phyloP scores from a whole-genome alignment of 306 rosid genomes.

The Prunus mume region DNA sequence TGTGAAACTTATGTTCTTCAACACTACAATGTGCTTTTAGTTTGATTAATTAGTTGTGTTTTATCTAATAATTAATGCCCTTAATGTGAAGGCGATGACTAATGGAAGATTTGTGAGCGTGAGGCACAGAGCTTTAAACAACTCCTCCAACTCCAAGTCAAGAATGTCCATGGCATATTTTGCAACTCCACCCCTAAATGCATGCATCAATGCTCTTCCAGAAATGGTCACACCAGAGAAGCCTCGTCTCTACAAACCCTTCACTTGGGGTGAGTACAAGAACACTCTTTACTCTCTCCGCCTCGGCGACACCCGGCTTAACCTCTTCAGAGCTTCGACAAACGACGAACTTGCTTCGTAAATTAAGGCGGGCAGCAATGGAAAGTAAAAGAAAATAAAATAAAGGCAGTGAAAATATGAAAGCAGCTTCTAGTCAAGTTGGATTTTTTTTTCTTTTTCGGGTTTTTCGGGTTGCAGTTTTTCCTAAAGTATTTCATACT shows the following conservation, averaged over 20 bases:
- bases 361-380: not conserved
- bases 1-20: no score
- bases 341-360: not conserved
- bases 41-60: not conserved
- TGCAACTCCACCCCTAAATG: slow-evolving; percentile 61
- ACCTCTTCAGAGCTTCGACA: slow-evolving; percentile 39
- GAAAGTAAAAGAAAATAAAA: not conserved
- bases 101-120: slow-evolving; percentile 77
- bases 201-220: slow-evolving; percentile 44
- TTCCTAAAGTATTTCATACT: not conserved
- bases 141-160: slow-evolving; percentile 31
- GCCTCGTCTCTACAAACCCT: slow-evolving; percentile 54
- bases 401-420: not conserved
- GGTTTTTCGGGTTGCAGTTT: not conserved
- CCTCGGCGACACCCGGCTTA: slow-evolving; percentile 59
- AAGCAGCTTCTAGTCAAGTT: not conserved
- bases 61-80: not conserved
- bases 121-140: slow-evolving; percentile 65
- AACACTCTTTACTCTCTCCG: slow-evolving; percentile 51
- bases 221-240: slow-evolving; percentile 47
- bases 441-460: not conserved
- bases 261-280: slow-evolving; percentile 87
- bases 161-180: slow-evolving; percentile 73
- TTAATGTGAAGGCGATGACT: slow-evolving; percentile 59
- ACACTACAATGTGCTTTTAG: not conserved